Evolutionary conservation across 2,329 filamentous ascomycete genomes (phyloP), one percentile per base, ranked within the genome.

Genomic region (Ophiosphaerella korrae): DNA sequence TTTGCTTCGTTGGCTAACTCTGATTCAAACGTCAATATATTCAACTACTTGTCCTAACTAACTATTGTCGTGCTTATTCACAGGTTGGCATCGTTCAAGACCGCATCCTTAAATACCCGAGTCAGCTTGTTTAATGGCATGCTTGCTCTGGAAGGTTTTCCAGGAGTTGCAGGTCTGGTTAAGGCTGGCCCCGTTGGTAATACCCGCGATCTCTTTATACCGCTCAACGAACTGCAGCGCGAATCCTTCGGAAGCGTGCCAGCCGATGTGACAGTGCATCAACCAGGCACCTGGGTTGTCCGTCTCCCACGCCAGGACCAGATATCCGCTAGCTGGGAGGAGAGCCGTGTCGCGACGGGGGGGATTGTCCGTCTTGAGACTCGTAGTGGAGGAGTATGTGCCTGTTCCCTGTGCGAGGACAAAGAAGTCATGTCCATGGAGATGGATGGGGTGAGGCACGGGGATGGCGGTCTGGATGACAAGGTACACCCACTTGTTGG

Each of bases 221-320:
- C 62, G 43, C 53, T 73, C 70, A 1, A 72, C 48, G 18, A 72
- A 68, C 50, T 73, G 67, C 42, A 72, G 43, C 8, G 67, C 68
- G 32, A 73, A 69, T 1, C 69, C 70, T 48, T 68, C 64, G 34
- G 52, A 60, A 1, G 68, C 68, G 39, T 74, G 72, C 69, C 71
- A 75, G 4, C 66, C 70, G 41, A 75, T 71, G 23, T 75, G 71
- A 49, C 72, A 74, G 52, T 74, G 72, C 64, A 73, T 66, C 5
- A 73, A 49, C 71, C 72, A 74, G 1, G 61, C 62, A 8, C 72
- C 72, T 0, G 71, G 72, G 24, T 74, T 74, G 29, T 74, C 68
- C 0, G 67, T 69, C 58, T 71, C 54, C 34, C 73, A 75, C 0
- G 64, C 72, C 8, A 75, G 12, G 3, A 68, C 71, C 13, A 74